A percentile compares a stretch with the other conserved stretches of the same genome.
These are phyloP conservation scores for Tricholoma matsutake DNA, from an alignment of 768 basidiomycete genomes.

Conservation along the genomic window DNA sequence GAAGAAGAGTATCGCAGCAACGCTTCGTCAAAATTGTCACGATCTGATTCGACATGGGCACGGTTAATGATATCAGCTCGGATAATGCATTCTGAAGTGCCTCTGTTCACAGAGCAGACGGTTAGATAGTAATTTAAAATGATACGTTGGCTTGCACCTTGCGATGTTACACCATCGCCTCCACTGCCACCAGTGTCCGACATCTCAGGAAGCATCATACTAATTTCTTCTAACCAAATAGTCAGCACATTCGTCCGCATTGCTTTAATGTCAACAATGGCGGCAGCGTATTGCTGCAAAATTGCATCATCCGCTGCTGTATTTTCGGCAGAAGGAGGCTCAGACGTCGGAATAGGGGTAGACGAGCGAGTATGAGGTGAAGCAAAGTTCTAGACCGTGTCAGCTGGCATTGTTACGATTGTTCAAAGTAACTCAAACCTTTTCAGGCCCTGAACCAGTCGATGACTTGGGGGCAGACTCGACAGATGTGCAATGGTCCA, in stretches of 20 bases:
- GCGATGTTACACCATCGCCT: constrained; percentile 36
- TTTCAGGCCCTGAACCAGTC: constrained; percentile 30
- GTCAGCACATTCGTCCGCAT: constrained; percentile 50
- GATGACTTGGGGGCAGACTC: constrained; percentile 27
- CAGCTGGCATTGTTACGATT: neutral
- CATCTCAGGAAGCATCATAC: constrained; percentile 52
- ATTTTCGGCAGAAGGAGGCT: constrained; percentile 51
- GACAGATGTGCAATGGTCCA: constrained; percentile 52
- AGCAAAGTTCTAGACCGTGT: constrained; percentile 5
- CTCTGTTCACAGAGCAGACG: constrained; percentile 32
- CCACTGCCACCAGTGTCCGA: constrained; percentile 28
- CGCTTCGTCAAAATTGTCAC: constrained; percentile 68
- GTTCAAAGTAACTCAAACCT: constrained; percentile 13
- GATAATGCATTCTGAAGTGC: constrained; percentile 54
- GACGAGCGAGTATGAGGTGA: constrained; percentile 41
- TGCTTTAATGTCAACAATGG: constrained; percentile 63
- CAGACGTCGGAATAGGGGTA: constrained; percentile 49
- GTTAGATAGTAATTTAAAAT: constrained; percentile 4
- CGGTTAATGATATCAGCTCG: constrained; percentile 46
- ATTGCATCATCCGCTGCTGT: constrained; percentile 60
- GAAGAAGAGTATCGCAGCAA: constrained; percentile 81
- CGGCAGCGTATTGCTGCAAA: constrained; percentile 62
- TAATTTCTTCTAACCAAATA: constrained; percentile 71
- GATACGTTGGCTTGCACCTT: constrained; percentile 39
- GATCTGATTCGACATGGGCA: constrained; percentile 61